A percentile compares a stretch with the other conserved stretches of the same genome.
Conservation (phyloP, 1,139 yeast species). For the Sugiyamaella xylanicola region DNA sequence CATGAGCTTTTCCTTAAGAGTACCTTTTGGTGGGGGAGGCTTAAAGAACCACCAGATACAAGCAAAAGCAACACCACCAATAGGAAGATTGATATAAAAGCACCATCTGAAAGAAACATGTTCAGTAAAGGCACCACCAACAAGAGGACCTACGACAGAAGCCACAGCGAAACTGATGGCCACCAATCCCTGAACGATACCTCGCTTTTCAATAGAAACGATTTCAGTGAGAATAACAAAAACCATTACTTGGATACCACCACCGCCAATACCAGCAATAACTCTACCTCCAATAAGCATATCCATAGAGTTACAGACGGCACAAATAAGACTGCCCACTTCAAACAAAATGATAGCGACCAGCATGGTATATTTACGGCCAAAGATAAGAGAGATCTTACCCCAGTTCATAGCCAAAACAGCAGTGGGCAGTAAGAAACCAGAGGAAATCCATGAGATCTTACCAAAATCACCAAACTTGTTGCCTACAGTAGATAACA, state of each 20-base stretch:
- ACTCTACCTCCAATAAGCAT: conserved; percentile 72
- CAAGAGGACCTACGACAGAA: conserved; percentile 64
- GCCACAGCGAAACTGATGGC: conserved; percentile 59
- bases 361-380: conserved; percentile 57
- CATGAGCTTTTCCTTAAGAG: conserved; percentile 46
- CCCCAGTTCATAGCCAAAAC: conserved; percentile 67
- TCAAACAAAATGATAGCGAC: conserved; percentile 61
- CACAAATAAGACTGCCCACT: conserved; percentile 63
- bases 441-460: conserved; percentile 64
- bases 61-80: conserved; percentile 59
- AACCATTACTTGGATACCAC: conserved; percentile 65
- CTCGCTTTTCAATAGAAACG: conserved; percentile 62
- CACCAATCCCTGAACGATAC: conserved; percentile 54
- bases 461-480: conserved; percentile 57
- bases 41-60: conserved; percentile 53
- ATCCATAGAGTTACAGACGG: conserved; percentile 57
- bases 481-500: conserved; percentile 57
- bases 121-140: conserved; percentile 68
- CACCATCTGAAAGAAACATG: conserved; percentile 78
- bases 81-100: conserved; percentile 69
- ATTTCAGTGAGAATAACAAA: conserved; percentile 62
- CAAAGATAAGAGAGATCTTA: conserved; percentile 60
- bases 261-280: conserved; percentile 73
- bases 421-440: conserved; percentile 62
- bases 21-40: conserved; percentile 53